Conservation (phyloP, 2,329 filamentous ascomycete genomes). For the Colletotrichum spaethianum region DNA sequence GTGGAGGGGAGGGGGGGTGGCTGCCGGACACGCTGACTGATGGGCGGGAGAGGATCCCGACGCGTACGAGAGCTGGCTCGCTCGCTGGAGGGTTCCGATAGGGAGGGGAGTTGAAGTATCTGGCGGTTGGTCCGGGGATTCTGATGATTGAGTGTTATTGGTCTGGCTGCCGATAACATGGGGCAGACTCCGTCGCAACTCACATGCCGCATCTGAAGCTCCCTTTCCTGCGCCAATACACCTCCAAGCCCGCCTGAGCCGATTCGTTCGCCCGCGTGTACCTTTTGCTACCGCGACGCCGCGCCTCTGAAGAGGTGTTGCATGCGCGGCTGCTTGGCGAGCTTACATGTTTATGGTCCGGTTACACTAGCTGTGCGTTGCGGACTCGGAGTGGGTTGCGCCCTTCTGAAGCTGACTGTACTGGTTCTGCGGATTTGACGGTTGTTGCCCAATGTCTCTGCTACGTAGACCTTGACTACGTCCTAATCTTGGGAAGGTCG, state of each 20-base stretch:
- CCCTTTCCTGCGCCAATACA: not conserved
- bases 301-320: not conserved
- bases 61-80: no score
- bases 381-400: not conserved
- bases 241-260: not conserved
- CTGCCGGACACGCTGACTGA: not conserved
- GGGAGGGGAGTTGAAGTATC: not conserved
- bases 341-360: not conserved
- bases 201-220: not conserved
- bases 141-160: not conserved
- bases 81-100: not conserved
- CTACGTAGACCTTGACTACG: no score
- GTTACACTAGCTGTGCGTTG: not conserved
- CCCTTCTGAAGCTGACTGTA: no score
- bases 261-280: not conserved
- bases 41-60: not conserved
- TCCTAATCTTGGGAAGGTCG: no score
- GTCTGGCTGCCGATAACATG: not conserved
- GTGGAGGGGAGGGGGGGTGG: not conserved
- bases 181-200: not conserved
- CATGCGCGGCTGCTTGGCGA: slow-evolving; percentile 2
- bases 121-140: not conserved
- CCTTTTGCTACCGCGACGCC: not conserved
- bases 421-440: no score
- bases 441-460: not conserved